Evolutionary conservation across 1,139 yeast genomes (phyloP).

Genomic region (Yamadazyma atlantica): DNA sequence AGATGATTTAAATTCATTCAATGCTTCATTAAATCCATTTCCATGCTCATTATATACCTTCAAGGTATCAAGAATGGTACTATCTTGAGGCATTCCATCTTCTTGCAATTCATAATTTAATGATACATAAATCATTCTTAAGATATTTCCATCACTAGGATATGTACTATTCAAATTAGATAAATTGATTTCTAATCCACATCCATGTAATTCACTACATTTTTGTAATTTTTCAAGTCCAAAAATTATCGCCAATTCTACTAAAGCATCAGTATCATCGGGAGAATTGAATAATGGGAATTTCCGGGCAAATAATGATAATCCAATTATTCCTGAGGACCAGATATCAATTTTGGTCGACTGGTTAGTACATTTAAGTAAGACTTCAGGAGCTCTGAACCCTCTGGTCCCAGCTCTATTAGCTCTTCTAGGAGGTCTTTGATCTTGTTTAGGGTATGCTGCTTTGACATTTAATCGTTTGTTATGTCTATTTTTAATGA

Average conservation of each 20-base stretch:
- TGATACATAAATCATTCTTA: slow-evolving; percentile 32
- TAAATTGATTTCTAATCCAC: slow-evolving; percentile 71
- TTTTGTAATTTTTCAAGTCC: slow-evolving; percentile 73
- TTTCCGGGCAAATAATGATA: slow-evolving; percentile 68
- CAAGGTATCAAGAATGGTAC: slow-evolving; percentile 40
- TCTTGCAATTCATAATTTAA: slow-evolving; percentile 32
- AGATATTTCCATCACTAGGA: slow-evolving; percentile 29
- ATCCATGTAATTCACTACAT: slow-evolving; percentile 84
- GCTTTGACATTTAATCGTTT: slow-evolving; percentile 47
- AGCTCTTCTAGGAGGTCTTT: slow-evolving; percentile 86
- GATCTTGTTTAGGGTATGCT: slow-evolving; percentile 80
- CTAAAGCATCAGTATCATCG: slow-evolving; percentile 88
- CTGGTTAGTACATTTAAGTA: slow-evolving; percentile 85
- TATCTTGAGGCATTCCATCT: slow-evolving; percentile 39
- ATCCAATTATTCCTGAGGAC: slow-evolving; percentile 87
- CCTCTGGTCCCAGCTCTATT: slow-evolving; percentile 98
- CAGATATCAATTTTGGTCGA: slow-evolving; percentile 81
- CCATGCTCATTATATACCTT: slow-evolving; percentile 27
- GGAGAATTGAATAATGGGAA: slow-evolving; percentile 88
- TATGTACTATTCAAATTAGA: slow-evolving; percentile 15
- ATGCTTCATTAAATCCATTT: slow-evolving; percentile 10
- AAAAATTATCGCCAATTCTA: slow-evolving; percentile 82
- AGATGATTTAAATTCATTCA: slow-evolving; percentile 6
- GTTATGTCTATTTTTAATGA: slow-evolving; percentile 22
- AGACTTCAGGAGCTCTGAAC: slow-evolving; percentile 91